Evolutionary conservation across 768 basidiomycete genomes (phyloP).

Genomic region (Tubosaeta sp.): DNA sequence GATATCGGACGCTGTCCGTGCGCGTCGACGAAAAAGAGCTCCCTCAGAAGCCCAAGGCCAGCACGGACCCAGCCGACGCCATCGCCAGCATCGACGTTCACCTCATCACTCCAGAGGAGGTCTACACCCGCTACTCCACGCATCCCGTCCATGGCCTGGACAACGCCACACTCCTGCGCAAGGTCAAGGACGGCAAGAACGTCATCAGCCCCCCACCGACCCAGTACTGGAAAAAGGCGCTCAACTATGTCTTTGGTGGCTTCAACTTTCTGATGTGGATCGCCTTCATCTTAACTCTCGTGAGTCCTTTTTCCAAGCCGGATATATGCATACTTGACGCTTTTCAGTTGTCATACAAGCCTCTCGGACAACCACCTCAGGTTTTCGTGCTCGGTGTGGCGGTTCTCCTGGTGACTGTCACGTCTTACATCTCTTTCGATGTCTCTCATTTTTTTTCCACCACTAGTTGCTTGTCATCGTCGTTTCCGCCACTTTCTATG

Average conservation of each 20-base stretch:
- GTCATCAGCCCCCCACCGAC: conserved; percentile 45
- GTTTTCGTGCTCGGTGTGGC: conserved; percentile 51
- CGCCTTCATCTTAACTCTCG: conserved; percentile 46
- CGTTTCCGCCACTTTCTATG: conserved; percentile 44
- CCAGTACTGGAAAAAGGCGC: conserved; percentile 45
- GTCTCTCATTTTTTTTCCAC: conserved; percentile 4
- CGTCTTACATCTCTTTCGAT: conserved; percentile 7
- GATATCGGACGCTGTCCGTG: conserved; percentile 46
- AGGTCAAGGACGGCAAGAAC: conserved; percentile 40
- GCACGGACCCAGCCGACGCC: conserved; percentile 34
- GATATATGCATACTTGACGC: conserved; percentile 10
- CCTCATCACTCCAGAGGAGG: conserved; percentile 36
- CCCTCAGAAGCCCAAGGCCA: conserved; percentile 12
- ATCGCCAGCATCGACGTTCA: conserved; percentile 50
- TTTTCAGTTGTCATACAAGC: conserved; percentile 46
- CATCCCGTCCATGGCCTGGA: conserved; percentile 45
- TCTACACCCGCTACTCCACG: conserved; percentile 41
- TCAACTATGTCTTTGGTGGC: conserved; percentile 54
- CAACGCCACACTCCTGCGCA: conserved; percentile 37
- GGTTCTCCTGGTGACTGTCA: conserved; percentile 39
- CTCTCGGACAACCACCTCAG: conserved; percentile 41
- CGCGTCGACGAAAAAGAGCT: conserved; percentile 34
- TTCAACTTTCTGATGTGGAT: conserved; percentile 57
- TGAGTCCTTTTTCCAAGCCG: conserved; percentile 20
- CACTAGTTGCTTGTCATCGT: conserved; percentile 39